Evolutionary conservation across 331 rosid species (phyloP), one percentile per base, ranked within the genome.

Genomic region (Quercus phellos): DNA sequence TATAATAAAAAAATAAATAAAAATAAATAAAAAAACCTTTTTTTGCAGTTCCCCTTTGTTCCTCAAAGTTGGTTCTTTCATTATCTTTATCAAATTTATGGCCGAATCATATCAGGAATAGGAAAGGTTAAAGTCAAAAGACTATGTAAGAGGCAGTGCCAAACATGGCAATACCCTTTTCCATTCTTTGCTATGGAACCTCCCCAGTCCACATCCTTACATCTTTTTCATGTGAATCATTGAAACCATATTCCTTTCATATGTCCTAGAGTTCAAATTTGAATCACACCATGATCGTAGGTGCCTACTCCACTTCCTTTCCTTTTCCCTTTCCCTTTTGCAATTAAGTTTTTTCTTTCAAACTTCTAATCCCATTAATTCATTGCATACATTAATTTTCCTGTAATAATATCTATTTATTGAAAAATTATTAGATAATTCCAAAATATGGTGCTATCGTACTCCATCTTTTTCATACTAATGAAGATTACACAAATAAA

Each of bases 61-160:
- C 11, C 51, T 34, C 35, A 46, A 54, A 19, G 32, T 42, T 56
- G 32, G 72, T 38, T 58, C 74, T 12, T 56, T 54, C 43, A 12
- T 35, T 63, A 71, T 73, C 42, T 63, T 29, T 79, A 38, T 32
- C 66, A 32, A 56, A 19, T 11, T 80, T 75, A 21, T 68, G 55
- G 43, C 22, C 4, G 76, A 72, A 73, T 63, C 72, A 66, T 82
- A 38, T 27, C 70, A 70, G 51, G 71, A 78, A 69, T 24, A 75
- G 66, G 63, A 75, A 60, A 54, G 76, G 76, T 69, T 63, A 70
- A 63, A 69, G 60, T 68, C 74, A 66, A 61, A 73, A 55, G 51
- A 38, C 59, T 42, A 18, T 51, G 56, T 2, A 73, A 43, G 67
- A 64, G 78, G 68, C 2, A 12, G 12, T 38, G 35, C 60, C 16